phyloP scores from a whole-genome alignment of 306 rosid species.

The Astragalus glycyphyllos region DNA sequence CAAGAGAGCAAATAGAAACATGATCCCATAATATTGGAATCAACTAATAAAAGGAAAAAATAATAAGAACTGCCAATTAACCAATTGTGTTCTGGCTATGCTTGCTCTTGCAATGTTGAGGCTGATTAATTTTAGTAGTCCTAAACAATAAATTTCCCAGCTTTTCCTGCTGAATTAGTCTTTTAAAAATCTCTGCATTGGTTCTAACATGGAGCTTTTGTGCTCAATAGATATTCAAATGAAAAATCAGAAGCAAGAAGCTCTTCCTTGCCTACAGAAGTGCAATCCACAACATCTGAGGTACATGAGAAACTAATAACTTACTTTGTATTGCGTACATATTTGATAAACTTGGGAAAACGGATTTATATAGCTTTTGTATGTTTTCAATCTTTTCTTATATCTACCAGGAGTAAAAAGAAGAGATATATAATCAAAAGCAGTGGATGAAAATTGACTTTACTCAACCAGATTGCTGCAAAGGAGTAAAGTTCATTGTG shows the following conservation, averaged over 20 bases:
- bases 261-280: constrained; percentile 58
- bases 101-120: constrained; percentile 12
- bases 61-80: neutral
- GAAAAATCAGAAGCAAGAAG: constrained; percentile 87
- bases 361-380: constrained; percentile 1
- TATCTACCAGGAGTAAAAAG: constrained; percentile 54
- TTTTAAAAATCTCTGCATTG: constrained; percentile 6
- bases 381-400: constrained; percentile 17
- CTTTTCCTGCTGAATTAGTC: constrained; percentile 30
- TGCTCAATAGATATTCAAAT: constrained; percentile 74
- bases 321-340: constrained; percentile 13
- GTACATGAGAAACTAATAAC: constrained; percentile 47
- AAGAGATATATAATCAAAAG: constrained; percentile 36
- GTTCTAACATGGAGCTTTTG: constrained; percentile 49
- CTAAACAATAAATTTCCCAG: neutral
- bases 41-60: no score
- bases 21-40: no score
- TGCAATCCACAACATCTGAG: constrained; percentile 53
- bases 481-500: constrained; percentile 21
- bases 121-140: constrained; percentile 18
- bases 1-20: no score
- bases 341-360: neutral
- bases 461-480: constrained; percentile 27
- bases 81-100: neutral
- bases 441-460: constrained; percentile 34